Evolutionary conservation across 2,329 filamentous ascomycete species (phyloP).

Genomic region (Paecilomyces sp.): DNA sequence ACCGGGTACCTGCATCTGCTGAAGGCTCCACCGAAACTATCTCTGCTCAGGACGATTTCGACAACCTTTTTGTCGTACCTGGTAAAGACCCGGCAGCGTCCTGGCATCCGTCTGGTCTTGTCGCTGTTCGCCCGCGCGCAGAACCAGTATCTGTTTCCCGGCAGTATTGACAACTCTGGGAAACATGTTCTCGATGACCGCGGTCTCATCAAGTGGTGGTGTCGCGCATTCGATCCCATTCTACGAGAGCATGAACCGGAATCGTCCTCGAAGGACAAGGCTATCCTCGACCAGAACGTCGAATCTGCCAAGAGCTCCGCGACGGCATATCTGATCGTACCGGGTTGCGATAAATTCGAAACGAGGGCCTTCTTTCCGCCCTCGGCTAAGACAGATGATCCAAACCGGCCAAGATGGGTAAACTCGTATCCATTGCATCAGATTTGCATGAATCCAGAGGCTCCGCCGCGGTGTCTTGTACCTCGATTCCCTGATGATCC

Average conservation of each 20-base stretch:
- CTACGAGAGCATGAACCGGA: slow-evolving; percentile 44
- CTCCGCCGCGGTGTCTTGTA: slow-evolving; percentile 76
- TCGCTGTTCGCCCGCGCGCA: slow-evolving; percentile 91
- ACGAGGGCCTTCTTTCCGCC: slow-evolving; percentile 70
- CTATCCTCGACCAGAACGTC: slow-evolving; percentile 16
- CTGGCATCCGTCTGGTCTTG: slow-evolving; percentile 63
- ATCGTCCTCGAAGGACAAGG: slow-evolving; percentile 27
- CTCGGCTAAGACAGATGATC: slow-evolving; percentile 31
- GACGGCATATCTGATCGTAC: slow-evolving; percentile 80
- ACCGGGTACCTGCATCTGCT: slow-evolving; percentile 75
- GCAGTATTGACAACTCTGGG: slow-evolving; percentile 71
- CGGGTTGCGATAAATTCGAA: slow-evolving; percentile 76
- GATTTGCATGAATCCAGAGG: slow-evolving; percentile 59
- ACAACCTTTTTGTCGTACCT: slow-evolving; percentile 71
- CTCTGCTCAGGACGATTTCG: slow-evolving; percentile 62
- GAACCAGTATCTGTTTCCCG: slow-evolving; percentile 89
- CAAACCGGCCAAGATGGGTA: slow-evolving; percentile 36
- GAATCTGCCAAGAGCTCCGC: slow-evolving; percentile 34
- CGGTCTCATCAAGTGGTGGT: slow-evolving; percentile 94
- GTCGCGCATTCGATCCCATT: slow-evolving; percentile 72
- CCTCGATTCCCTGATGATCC: slow-evolving; percentile 93
- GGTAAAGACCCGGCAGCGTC: slow-evolving; percentile 57
- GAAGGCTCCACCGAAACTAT: slow-evolving; percentile 54
- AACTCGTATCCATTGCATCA: slow-evolving; percentile 67
- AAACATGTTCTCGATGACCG: slow-evolving; percentile 93